Percentiles rank a stretch among this genome's conserved stretches.
phyloP scores from a whole-genome alignment of 768 basidiomycete genomes.

The Tylopilus subfusipes region DNA sequence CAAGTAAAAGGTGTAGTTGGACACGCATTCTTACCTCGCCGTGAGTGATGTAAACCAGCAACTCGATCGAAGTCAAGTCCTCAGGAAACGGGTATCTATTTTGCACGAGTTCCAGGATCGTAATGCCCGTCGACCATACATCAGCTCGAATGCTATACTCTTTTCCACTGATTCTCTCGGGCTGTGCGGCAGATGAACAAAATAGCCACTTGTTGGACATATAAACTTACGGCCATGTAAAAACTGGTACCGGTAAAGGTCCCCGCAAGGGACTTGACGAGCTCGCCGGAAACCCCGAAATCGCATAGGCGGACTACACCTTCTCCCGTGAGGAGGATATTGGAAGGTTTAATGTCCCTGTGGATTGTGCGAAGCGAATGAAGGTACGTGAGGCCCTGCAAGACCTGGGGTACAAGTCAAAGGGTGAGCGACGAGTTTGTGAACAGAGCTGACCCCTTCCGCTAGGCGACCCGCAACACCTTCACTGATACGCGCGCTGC shows the following conservation, averaged over 20 bases:
- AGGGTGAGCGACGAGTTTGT: neutral
- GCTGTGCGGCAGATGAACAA: conserved; percentile 43
- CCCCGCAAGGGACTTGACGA: conserved; percentile 86
- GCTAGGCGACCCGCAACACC: conserved; percentile 88
- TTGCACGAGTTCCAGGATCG: conserved; percentile 88
- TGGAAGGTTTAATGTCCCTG: conserved; percentile 93
- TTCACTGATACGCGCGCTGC: conserved; percentile 78
- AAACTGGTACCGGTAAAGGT: conserved; percentile 98
- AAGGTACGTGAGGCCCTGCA: conserved; percentile 92
- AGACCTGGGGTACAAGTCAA: conserved; percentile 45
- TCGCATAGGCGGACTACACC: conserved; percentile 92
- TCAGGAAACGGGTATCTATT: conserved; percentile 95
- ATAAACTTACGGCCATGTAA: conserved; percentile 90
- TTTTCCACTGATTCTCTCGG: conserved; percentile 89
- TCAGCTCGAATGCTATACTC: conserved; percentile 94
- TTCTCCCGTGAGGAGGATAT: conserved; percentile 83
- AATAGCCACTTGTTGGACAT: neutral
- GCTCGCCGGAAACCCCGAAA: conserved; percentile 96
- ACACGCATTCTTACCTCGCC: conserved; percentile 53
- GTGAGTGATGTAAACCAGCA: conserved; percentile 85
- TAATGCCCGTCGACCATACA: conserved; percentile 97
- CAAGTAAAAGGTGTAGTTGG: conserved; percentile 7
- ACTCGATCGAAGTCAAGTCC: conserved; percentile 89
- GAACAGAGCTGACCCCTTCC: conserved; percentile 67
- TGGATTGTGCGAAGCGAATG: conserved; percentile 92